Evolutionary conservation across 306 rosid genomes (phyloP), one percentile per base, ranked within the genome.

Genomic region (Cicer chorassanicum): DNA sequence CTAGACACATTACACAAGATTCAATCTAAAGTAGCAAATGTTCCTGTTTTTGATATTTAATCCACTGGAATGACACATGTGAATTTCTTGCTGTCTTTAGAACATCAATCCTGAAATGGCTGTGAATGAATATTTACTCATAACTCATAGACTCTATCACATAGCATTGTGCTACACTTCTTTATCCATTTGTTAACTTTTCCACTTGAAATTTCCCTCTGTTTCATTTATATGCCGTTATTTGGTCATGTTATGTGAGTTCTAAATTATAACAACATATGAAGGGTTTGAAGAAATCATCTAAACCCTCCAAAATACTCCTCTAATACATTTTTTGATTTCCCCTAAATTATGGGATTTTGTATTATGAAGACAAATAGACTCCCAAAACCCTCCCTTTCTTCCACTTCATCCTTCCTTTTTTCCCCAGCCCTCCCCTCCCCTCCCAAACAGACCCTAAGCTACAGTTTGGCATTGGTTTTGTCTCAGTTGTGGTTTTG

Each of bases 1-100:
- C 71, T n/a, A 43, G 34, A 36, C 29, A 36, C 21, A 53, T 10
- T n/a, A 12, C 40, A 36, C 44, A 16, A 43, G 15, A 10, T 55
- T 39, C 73, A 63, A 11, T 61, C 48, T 48, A 41, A 42, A 70
- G 69, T 15, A 13, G 39, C 3, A 7, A 9, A 46, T 45, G 9
- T 65, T 34, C 24, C 49, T 60, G 11, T 43, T 65, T 65, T 43
- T 43, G 59, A 78, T 61, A 14, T 57, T 48, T 56, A 59, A 19
- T 69, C 9, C 14, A 43, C 41, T 18, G 38, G 39, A 40, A 13
- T 59, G 42, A 45, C 68, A 38, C 39, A 9, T 9, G 39, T 19
- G 39, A 56, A 15, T 5, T 42, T 15, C 18, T 21, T 67, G 19
- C 38, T 56, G 50, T 16, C 44, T 8, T 54, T 74, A n/a, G 42